Evolutionary conservation across 305 asterid genomes (phyloP), one percentile per base, ranked within the genome.

Genomic region (Fraxinus nigra): DNA sequence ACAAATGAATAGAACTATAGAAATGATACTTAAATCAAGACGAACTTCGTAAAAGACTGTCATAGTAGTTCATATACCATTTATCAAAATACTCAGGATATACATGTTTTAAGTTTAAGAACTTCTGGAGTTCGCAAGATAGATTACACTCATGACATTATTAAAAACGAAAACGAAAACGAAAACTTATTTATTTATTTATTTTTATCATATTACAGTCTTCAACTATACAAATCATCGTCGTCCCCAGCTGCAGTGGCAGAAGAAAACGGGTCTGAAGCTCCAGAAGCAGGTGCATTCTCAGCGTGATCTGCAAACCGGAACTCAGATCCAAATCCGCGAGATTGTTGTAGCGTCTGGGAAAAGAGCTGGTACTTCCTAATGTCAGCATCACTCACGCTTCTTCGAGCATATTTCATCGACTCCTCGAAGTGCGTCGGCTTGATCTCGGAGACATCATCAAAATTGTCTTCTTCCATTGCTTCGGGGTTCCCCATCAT

Each of bases 341-440:
- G 88, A 83, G 91, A 86, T 73, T 88, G 91, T 75, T 88, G 91
- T 28, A 88, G 78, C 0, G 88, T 88, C 80, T 88, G 91, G 2
- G 89, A 88, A 79, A 89, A 86, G 74, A 89, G 85, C 87, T 89
- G 86, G 59, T 87, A 86, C 85, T 86, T 87, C n/a, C 89, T 80
- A 43, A 89, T 86, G 80, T 87, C 90, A 18, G 85, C 91, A 82
- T 86, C 91, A 14, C 91, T 88, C 51, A 84, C 88, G 40, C 89
- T 86, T 76, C 91, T 85, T 18, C 86, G 88, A 28, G 89, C 88
- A 65, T 26, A 88, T 77, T 86, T 88, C 88, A 88, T 88, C 9
- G 88, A 88, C 86, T 88, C 91, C 79, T 88, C 91, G 26, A 88
- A 88, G 77, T 85, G 87, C 6, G 87, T 82, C 3, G 85, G 85